Evolutionary conservation across 371 early-diverging fungal species (phyloP).

Genomic region (Blakeslea trispora): DNA sequence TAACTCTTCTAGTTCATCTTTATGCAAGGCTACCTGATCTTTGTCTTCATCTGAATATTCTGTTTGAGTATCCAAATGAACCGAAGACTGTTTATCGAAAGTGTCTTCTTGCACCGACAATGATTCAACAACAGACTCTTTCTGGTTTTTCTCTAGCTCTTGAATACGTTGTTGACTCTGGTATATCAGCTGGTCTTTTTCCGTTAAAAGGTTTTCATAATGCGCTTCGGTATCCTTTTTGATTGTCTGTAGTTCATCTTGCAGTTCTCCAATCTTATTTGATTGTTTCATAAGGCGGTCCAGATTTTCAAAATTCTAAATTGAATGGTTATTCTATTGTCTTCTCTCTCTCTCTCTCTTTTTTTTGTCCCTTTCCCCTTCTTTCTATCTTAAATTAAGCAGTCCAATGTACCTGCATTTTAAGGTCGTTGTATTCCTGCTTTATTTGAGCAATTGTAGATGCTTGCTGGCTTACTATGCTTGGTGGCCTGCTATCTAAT

Average conservation of each 20-base stretch:
- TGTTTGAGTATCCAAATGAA: not conserved
- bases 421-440: constrained; percentile 46
- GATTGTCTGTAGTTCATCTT: constrained; percentile 15
- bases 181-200: constrained; percentile 20
- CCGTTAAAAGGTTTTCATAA: constrained; percentile 7
- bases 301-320: constrained; percentile 44
- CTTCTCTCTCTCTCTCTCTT: not conserved
- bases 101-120: not conserved
- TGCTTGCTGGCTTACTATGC: constrained; percentile 14
- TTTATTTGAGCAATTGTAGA: constrained; percentile 35
- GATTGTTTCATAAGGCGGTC: constrained; percentile 42
- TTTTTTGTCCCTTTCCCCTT: no score
- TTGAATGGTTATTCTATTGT: no score
- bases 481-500: constrained; percentile 4
- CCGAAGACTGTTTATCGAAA: no score
- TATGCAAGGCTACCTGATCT: no score
- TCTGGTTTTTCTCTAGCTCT: constrained; percentile 19
- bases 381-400: no score
- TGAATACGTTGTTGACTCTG: constrained; percentile 32
- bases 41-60: no score
- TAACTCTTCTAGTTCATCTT: not conserved
- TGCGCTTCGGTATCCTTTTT: not conserved
- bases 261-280: constrained; percentile 40
- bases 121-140: not conserved
- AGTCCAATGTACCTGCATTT: constrained; percentile 31